Evolutionary conservation across 345 rosid genomes (phyloP), one percentile per base, ranked within the genome.

Genomic region (Brassica carinata): DNA sequence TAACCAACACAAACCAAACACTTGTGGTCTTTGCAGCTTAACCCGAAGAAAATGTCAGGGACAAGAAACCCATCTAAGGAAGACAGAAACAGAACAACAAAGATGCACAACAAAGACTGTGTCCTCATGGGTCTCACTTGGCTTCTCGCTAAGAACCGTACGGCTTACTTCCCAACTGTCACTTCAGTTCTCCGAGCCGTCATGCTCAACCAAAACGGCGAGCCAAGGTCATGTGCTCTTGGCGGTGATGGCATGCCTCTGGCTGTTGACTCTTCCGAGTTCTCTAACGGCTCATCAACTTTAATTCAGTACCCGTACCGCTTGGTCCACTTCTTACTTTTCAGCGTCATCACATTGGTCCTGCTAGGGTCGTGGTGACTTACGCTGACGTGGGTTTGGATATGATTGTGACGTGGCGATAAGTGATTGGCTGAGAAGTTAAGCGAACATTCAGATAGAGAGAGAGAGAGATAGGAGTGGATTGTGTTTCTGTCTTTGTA

Each of bases 111-210:
- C 86, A 93, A 89, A 84, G 97, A 95, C 76, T 95, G 99, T 85
- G 89, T 88, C 64, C 84, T 93, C 58, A 95, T 95, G 99, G 99
- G 97, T 57, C 90, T 95, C 51, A 91, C 99, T 53, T 95, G 99
- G 99, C 98, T 95, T 33, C 92, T 95, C 4, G 89, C 93, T 36
- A 91, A 88, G 84, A 88, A 93, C 64, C 93, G 90, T 18, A 70
- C 91, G 0, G 89, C 98, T 40, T 95, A 95, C 86, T 88, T 93
- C 72, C 90, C 84, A 67, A 91, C 98, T 0, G 94, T 91, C 58
- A 85, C 99, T 8, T 86, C 90, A 0, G 96, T 95, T 55, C 77
- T 95, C n/a, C 86, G 97, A 19, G 98, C 97, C 3, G 81, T 91
- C 70, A 90, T 93, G 94, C 82, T 85, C 84, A 88, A 79, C 86